Base-by-base conservation (phyloP, 2,329 filamentous ascomycete genomes). In the Apiospora marii region DNA sequence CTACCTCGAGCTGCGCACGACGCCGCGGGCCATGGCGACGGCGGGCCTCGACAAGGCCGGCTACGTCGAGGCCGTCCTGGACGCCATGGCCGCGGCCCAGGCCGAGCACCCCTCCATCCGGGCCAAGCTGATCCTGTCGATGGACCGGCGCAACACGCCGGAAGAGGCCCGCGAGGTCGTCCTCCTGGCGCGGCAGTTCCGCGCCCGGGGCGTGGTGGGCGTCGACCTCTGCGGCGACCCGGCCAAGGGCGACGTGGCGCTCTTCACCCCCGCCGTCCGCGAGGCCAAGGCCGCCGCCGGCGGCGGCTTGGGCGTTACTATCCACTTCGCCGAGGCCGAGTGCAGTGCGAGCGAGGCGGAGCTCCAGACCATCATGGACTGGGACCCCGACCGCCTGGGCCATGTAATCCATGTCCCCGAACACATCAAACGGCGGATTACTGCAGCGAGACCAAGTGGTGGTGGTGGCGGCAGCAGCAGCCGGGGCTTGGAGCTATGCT, bases 181-280 rank as follows among this genome's bases (percentile, higher is more conserved):
- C 34, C 83, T 87, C 24, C 86, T 96, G 1, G 93, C 92, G 1
- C 80, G 88, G 67, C 83, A 84, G 72, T 89, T 91, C 79, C 82
- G 82, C 19, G 75, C 77, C 49, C 79, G 82, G 5, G 34, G 90
- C 24, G 88, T 96, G 5, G 92, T 96, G 0, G 94, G 91, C 19
- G 81, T 96, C 30, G 94, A 96, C 78, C 87, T 96, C 27, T 96
- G 93, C 81, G 94, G 94, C 24, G 91, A 97, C 78, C 94, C 93
- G 1, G 84, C 87, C 0, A 86, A 85, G 74, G 91, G 91, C 13
- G 87, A 91, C 69, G 84, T 95, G 27, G 82, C 85, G 22, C 81
- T 88, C 8, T 93, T 94, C 79, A 83, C 84, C 1, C 82, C 86
- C 0, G 87, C 90, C 0, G 92, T 96, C 75, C 76, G 80, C 0